A percentile compares a stretch with the other conserved stretches of the same genome.
phyloP scores from a whole-genome alignment of 2,329 filamentous ascomycete genomes.

The Apiospora arundinis region DNA sequence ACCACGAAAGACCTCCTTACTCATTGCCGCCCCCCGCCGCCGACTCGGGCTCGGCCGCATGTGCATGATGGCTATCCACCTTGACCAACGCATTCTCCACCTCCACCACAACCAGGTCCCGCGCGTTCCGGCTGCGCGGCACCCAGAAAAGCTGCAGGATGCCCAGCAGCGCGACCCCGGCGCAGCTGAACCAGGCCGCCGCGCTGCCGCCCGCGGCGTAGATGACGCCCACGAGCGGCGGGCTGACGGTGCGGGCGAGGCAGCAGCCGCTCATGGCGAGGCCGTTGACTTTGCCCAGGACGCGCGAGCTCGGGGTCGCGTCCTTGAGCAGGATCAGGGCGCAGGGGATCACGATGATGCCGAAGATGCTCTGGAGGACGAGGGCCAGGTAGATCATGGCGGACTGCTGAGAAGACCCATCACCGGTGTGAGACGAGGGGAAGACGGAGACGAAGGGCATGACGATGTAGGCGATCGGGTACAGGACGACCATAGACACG shows the following conservation, averaged over 20 bases:
- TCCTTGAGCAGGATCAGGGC: constrained; percentile 76
- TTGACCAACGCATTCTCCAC: constrained; percentile 15
- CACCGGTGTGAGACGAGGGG: constrained; percentile 41
- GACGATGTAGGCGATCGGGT: constrained; percentile 71
- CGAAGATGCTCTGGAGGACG: constrained; percentile 69
- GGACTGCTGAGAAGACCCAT: constrained; percentile 52
- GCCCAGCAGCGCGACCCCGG: constrained; percentile 36
- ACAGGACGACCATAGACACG: constrained; percentile 67
- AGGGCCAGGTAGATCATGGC: constrained; percentile 71
- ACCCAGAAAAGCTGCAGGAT: constrained; percentile 41
- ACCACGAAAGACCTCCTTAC: no score
- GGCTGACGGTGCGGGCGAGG: constrained; percentile 71
- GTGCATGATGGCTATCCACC: neutral
- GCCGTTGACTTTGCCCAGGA: constrained; percentile 75
- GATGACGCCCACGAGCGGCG: constrained; percentile 70
- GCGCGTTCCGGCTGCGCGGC: constrained; percentile 35
- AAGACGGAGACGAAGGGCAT: constrained; percentile 71
- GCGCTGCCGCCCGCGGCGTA: constrained; percentile 65
- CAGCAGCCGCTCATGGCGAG: constrained; percentile 76
- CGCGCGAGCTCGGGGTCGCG: constrained; percentile 66
- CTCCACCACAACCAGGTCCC: constrained; percentile 30
- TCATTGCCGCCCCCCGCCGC: neutral
- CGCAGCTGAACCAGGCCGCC: constrained; percentile 49
- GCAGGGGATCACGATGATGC: constrained; percentile 72
- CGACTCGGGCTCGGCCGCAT: neutral